Percentiles rank a stretch among this genome's conserved stretches.
These are phyloP conservation scores for Lepidium aucheri DNA, from an alignment of 345 rosid genomes.

Conservation along the genomic window DNA sequence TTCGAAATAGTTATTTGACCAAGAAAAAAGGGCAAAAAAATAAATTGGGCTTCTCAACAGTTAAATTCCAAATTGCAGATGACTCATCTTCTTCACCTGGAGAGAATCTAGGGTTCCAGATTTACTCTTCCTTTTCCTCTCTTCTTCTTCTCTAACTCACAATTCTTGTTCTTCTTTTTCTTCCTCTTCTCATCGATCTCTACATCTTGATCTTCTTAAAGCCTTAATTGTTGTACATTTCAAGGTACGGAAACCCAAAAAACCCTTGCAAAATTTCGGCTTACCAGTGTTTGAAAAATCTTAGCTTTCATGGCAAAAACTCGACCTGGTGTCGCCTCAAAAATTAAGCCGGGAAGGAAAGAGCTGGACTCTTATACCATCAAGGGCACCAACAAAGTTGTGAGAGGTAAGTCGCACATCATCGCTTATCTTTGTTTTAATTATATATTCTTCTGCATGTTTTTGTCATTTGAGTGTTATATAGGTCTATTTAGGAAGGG, in stretches of 20 bases:
- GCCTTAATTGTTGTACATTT: conserved; percentile 11
- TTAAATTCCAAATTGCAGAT: conserved; percentile 23
- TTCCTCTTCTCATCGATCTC: conserved; percentile 8
- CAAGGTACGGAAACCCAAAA: neutral
- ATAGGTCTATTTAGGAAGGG: neutral
- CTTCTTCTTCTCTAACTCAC: neutral
- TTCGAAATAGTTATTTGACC: neutral
- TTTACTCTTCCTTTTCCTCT: conserved; percentile 23
- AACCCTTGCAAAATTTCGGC: neutral
- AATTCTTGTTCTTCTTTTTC: neutral
- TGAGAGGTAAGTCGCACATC: conserved; percentile 35
- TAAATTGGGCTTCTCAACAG: conserved; percentile 2
- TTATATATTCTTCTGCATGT: neutral
- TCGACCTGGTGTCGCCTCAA: conserved; percentile 39
- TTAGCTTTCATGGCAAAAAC: conserved; percentile 32
- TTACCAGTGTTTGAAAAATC: neutral
- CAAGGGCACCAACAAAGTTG: conserved; percentile 74
- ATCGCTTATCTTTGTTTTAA: neutral
- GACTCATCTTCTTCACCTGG: conserved; percentile 29
- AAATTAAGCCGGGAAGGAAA: conserved; percentile 60
- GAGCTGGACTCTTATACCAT: conserved; percentile 72
- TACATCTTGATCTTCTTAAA: neutral
- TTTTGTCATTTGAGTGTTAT: neutral
- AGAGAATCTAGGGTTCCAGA: conserved; percentile 30
- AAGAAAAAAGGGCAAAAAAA: conserved; percentile 10